Conservation (phyloP, 805 yeast species). For the Lachancea waltii region DNA sequence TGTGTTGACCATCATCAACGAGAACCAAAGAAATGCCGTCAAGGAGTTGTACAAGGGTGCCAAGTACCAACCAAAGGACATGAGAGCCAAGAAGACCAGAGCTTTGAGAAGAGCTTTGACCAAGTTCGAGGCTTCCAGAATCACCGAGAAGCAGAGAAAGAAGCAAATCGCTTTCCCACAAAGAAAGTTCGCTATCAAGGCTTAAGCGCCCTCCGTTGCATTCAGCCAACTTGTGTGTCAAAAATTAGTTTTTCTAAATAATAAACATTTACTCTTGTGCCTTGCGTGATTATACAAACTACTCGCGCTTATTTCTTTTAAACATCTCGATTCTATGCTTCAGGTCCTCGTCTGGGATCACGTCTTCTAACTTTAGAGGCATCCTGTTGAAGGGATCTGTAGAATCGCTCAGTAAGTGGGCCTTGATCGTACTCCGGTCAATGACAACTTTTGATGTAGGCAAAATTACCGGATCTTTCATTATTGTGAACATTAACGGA, state of each 20-base stretch:
- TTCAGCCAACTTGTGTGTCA: conserved; percentile 5
- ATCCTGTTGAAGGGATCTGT: conserved; percentile 96
- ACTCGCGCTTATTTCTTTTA: conserved; percentile 37
- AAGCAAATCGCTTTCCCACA: conserved; percentile 93
- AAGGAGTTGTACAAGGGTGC: conserved; percentile 91
- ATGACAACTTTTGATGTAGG: conserved; percentile 82
- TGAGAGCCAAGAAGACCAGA: conserved; percentile 99
- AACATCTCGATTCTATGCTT: conserved; percentile 55
- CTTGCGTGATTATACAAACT: background rate
- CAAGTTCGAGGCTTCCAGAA: conserved; percentile 71
- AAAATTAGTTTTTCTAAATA: conserved; percentile 6
- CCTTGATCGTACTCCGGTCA: conserved; percentile 86
- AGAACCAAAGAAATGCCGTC: conserved; percentile 91
- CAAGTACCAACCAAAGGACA: conserved; percentile 96
- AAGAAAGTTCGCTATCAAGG: conserved; percentile 98
- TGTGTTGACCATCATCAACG: conserved; percentile 94
- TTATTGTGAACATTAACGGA: conserved; percentile 91
- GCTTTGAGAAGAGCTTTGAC: conserved; percentile 97
- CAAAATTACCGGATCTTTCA: conserved; percentile 94
- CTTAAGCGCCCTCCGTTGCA: conserved; percentile 44
- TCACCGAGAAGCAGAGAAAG: conserved; percentile 88
- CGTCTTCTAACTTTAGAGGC: conserved; percentile 87
- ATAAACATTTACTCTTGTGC: conserved; percentile 2
- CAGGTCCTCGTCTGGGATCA: conserved; percentile 68
- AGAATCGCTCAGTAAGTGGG: conserved; percentile 88